phyloP scores from a whole-genome alignment of 2,329 filamentous ascomycete species.

The Fusarium tuaranense region DNA sequence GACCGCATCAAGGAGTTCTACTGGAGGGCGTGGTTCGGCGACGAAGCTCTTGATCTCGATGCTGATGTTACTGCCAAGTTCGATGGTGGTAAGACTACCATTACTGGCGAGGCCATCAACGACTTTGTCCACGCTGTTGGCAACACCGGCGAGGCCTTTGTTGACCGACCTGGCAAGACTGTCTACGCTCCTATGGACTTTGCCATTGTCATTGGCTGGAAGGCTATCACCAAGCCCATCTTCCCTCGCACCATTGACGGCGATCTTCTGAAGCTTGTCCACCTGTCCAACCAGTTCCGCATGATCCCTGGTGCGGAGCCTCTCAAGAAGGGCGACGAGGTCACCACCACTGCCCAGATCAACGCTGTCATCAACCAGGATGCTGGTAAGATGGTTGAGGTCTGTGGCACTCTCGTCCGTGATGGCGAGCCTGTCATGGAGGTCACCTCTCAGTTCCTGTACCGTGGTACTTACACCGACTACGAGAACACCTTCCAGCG shows the following conservation, averaged over 20 bases:
- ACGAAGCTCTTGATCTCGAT: slow-evolving; percentile 86
- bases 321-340: slow-evolving; percentile 92
- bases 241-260: slow-evolving; percentile 97
- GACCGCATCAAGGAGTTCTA: slow-evolving; percentile 99
- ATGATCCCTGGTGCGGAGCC: slow-evolving; percentile 97
- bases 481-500: slow-evolving; percentile 99
- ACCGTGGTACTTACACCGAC: slow-evolving; percentile 91
- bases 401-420: slow-evolving; percentile 95
- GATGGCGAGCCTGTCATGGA: slow-evolving; percentile 93
- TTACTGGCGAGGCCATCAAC: slow-evolving; percentile 93
- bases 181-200: slow-evolving; percentile 99
- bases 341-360: slow-evolving; percentile 93
- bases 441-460: slow-evolving; percentile 97
- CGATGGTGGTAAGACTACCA: slow-evolving; percentile 86
- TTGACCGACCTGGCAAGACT: slow-evolving; percentile 93
- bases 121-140: slow-evolving; percentile 99
- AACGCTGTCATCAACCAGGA: slow-evolving; percentile 99
- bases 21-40: slow-evolving; percentile 96
- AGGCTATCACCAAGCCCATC: slow-evolving; percentile 99
- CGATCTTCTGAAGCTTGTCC: slow-evolving; percentile 94
- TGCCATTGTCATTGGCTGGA: slow-evolving; percentile 97
- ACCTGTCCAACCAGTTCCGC: slow-evolving; percentile 96
- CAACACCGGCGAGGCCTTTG: slow-evolving; percentile 97
- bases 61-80: slow-evolving; percentile 88
- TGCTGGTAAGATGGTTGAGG: slow-evolving; percentile 99